A percentile compares a stretch with the other conserved stretches of the same genome.
phyloP scores from a whole-genome alignment of 139 green algal genomes.

The Chlorella sp. region DNA sequence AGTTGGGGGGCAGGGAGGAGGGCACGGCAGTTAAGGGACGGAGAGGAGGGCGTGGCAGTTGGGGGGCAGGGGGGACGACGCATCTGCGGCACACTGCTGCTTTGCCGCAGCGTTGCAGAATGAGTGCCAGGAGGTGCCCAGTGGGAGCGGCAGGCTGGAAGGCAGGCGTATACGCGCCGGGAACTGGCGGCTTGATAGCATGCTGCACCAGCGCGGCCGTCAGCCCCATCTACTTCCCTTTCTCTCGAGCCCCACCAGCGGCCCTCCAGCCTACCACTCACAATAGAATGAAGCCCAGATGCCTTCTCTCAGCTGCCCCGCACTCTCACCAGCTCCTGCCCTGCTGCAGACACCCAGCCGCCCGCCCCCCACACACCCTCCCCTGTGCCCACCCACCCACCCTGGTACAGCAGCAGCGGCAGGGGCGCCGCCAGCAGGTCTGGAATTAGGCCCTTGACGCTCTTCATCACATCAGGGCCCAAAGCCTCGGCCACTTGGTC shows the following conservation, averaged over 20 bases:
- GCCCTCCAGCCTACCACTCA: not conserved
- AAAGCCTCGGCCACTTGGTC: conserved; percentile 49
- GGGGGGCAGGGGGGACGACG: too few species aligned
- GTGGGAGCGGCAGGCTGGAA: too few species aligned
- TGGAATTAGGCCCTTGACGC: conserved; percentile 58
- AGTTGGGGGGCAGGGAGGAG: not conserved
- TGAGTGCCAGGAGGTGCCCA: too few species aligned
- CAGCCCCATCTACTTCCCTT: too few species aligned
- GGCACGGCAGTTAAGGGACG: too few species aligned
- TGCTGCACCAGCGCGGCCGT: too few species aligned
- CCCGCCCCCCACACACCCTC: not conserved
- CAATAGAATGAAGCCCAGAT: not conserved
- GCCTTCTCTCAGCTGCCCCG: not conserved
- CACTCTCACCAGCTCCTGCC: not conserved
- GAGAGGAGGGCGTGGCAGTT: too few species aligned
- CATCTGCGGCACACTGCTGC: too few species aligned
- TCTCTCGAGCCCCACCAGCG: too few species aligned
- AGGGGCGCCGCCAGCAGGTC: conserved; percentile 59
- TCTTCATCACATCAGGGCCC: conserved; percentile 70
- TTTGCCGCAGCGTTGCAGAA: too few species aligned
- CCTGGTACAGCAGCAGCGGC: conserved; percentile 77
- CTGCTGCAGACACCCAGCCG: not conserved
- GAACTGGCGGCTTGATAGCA: too few species aligned
- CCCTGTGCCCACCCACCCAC: conserved; percentile 4
- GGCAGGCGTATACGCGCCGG: too few species aligned